Base-by-base conservation (phyloP, 805 yeast genomes). In the Kuraishia molischiana region DNA sequence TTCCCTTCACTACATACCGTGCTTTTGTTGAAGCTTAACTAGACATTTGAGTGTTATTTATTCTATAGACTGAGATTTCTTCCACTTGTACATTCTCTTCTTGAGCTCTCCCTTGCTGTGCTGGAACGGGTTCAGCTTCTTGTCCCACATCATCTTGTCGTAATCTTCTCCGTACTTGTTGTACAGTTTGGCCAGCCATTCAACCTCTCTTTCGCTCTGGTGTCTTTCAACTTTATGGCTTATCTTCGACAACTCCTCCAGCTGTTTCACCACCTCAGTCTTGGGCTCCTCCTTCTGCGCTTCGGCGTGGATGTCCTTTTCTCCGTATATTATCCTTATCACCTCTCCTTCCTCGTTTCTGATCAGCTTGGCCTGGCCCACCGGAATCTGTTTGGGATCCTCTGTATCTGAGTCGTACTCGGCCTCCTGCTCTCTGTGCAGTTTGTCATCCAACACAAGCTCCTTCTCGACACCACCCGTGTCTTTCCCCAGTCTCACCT, bases 101-200 rank as follows among this genome's bases (percentile, higher is more conserved):
- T 71, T 80, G 48, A 90, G 62, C 50, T 86, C 94, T 20, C 95
- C 94, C n/a, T 78, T 79, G 43, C 84, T 71, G 56, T 84, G 86
- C 62, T 89, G 97, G 59, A 70, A 74, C 2, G 79, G 72, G 57
- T 90, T 90, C 44, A 89, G 67, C 57, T 83, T 83, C 59, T 73
- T 74, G 58, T 92, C 98, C 84, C 95, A 83, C 56, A 77, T 81
- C 98, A 92, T 92, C 49, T 79, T 84, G 34, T 72, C 79, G 54
- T 78, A 87, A 56, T 92, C 81, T 46, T 86, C 94, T 14, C 96
- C 96, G 52, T 92, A 77, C 55, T 85, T 86, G 17, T 73, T 74
- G 42, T 78, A 69, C 29, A 92, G 64, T 19, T 58, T 59, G 34
- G 56, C 59, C 31, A 85, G 57, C 95, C 95, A 86, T 24, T 71